These are phyloP conservation scores for Trichoderma harzianum DNA, from an alignment of 2,329 filamentous ascomycete genomes.

Conservation along the genomic window DNA sequence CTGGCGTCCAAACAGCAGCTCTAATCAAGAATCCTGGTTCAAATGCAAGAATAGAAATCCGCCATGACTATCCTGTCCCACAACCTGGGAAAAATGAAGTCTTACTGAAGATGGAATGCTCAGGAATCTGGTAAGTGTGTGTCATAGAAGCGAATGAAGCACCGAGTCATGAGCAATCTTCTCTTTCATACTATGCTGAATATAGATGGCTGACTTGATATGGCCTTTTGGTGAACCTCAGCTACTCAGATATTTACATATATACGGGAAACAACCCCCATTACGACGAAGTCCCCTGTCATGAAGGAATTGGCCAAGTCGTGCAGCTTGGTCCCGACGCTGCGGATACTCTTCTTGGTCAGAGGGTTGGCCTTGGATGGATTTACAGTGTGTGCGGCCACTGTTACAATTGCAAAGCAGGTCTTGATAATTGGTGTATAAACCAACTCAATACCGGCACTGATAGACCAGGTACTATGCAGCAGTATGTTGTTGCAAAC, in stretches of 20 bases:
- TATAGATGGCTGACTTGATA: not conserved
- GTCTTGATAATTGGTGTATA: not conserved
- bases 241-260: not conserved
- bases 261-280: not conserved
- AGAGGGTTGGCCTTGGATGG: not conserved
- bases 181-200: not conserved
- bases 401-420: not conserved
- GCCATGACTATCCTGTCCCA: not conserved
- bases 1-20: not conserved
- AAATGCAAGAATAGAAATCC: not conserved
- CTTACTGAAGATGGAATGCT: slow-evolving; percentile 8
- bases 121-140: not conserved
- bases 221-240: not conserved
- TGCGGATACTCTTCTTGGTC: not conserved
- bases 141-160: not conserved
- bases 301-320: not conserved
- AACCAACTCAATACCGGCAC: not conserved
- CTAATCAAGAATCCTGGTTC: not conserved
- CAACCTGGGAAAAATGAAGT: not conserved
- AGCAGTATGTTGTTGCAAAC: slow-evolving; percentile 6
- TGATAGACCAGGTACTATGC: slow-evolving; percentile 1
- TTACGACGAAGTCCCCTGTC: not conserved
- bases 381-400: slow-evolving; percentile 4
- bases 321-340: not conserved
- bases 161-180: too few species aligned